These are phyloP conservation scores for Melampsora occidentalis DNA, from an alignment of 1,284 basidiomycete species.

Conservation along the genomic window DNA sequence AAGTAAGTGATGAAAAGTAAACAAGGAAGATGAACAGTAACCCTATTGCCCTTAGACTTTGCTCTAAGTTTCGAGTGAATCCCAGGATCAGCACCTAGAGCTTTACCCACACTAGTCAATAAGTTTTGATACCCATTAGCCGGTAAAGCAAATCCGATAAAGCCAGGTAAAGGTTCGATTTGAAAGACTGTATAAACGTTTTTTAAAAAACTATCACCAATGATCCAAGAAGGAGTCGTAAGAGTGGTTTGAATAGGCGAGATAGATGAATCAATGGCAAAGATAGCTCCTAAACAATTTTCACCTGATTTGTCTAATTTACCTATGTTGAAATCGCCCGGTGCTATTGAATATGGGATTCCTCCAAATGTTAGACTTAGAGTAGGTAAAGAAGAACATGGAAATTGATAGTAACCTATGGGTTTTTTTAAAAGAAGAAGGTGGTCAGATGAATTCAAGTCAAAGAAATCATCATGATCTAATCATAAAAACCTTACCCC, in stretches of 20 bases:
- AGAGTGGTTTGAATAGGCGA: background rate
- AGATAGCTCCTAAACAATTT: slow-evolving; percentile 51
- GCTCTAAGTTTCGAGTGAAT: too few relatives aligned
- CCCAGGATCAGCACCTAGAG: background rate
- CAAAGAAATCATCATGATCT: background rate
- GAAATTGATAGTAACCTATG: slow-evolving; percentile 40
- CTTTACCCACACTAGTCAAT: slow-evolving; percentile 11
- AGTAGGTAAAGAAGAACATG: background rate
- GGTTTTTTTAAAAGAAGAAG: too few relatives aligned
- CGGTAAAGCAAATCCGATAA: slow-evolving; percentile 35
- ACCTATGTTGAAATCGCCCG: slow-evolving; percentile 52
- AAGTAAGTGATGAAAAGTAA: too few relatives aligned
- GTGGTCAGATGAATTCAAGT: background rate
- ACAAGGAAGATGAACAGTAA: too few relatives aligned
- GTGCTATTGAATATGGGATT: slow-evolving; percentile 45
- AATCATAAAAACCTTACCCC: slow-evolving; percentile 33
- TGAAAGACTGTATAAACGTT: slow-evolving; percentile 48
- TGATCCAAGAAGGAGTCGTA: slow-evolving; percentile 39
- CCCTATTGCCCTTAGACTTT: too few relatives aligned
- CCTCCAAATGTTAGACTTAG: slow-evolving; percentile 45
- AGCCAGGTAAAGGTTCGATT: background rate
- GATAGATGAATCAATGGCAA: slow-evolving; percentile 24
- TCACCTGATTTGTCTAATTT: slow-evolving; percentile 47
- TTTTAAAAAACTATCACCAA: slow-evolving; percentile 52
- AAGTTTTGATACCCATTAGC: slow-evolving; percentile 22